phyloP scores from a whole-genome alignment of 2,329 filamentous ascomycete genomes.

The Aspergillus chevalieri region DNA sequence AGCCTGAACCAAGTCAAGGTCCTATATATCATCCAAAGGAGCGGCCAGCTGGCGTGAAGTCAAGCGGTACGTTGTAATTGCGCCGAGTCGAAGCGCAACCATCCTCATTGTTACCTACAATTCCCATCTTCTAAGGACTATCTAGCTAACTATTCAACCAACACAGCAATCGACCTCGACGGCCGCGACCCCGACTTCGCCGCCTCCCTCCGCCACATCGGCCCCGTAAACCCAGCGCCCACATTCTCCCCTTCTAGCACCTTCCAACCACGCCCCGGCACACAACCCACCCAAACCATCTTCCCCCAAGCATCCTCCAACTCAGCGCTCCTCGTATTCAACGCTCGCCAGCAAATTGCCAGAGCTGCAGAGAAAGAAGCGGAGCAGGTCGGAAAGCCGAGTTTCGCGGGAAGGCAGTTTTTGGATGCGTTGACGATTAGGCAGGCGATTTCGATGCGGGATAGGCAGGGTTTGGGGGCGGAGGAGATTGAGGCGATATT shows the following conservation, averaged over 20 bases:
- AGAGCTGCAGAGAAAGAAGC: constrained; percentile 52
- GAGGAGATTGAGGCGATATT: constrained; percentile 41
- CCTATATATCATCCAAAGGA: constrained; percentile 32
- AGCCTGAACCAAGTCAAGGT: constrained; percentile 13
- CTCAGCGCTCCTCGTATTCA: constrained; percentile 50
- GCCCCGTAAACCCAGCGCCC: constrained; percentile 53
- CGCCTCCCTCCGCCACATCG: constrained; percentile 66
- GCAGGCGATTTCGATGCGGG: constrained; percentile 45
- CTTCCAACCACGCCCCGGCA: constrained; percentile 26
- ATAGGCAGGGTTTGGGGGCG: constrained; percentile 31
- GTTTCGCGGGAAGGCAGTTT: constrained; percentile 39
- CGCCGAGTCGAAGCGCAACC: background rate
- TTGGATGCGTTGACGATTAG: constrained; percentile 47
- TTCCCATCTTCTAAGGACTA: background rate
- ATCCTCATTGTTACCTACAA: background rate
- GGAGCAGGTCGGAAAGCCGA: constrained; percentile 39
- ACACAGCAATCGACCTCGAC: constrained; percentile 53
- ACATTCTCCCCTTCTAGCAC: constrained; percentile 52
- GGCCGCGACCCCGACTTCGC: constrained; percentile 62
- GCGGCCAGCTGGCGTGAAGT: constrained; percentile 25
- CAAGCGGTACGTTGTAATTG: constrained; percentile 24
- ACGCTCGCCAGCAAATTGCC: constrained; percentile 46
- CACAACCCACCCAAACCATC: constrained; percentile 27
- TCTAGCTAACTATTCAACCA: background rate
- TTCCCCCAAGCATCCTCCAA: constrained; percentile 39